These are phyloP conservation scores for Stylosanthes scabra DNA, from an alignment of 331 rosid genomes.

Conservation along the genomic window DNA sequence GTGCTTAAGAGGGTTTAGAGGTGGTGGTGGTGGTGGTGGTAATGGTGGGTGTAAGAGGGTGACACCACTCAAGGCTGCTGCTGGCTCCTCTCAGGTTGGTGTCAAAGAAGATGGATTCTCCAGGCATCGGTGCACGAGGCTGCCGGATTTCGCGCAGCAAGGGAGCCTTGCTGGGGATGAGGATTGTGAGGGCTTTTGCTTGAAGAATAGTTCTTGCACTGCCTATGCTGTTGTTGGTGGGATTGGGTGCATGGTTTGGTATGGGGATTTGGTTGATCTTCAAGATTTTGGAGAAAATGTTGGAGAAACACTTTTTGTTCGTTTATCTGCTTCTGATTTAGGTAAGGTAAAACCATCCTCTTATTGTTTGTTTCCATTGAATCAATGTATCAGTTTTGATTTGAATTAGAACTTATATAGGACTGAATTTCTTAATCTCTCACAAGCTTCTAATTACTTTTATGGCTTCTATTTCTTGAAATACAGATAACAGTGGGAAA, in stretches of 20 bases:
- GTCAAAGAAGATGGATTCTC: constrained; percentile 65
- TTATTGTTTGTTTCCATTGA: background rate
- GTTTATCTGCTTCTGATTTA: constrained; percentile 75
- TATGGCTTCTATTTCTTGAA: constrained; percentile 21
- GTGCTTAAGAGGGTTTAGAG: constrained; percentile 66
- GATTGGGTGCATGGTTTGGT: constrained; percentile 84
- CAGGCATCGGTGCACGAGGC: constrained; percentile 40
- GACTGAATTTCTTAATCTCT: background rate
- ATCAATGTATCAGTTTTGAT: background rate
- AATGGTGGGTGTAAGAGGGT: constrained; percentile 68
- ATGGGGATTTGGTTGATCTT: constrained; percentile 53
- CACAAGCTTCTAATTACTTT: constrained; percentile 23
- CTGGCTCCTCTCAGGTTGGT: constrained; percentile 23
- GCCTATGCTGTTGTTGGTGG: constrained; percentile 68
- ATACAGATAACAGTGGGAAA: constrained; percentile 47
- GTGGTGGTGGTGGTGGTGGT: constrained; percentile 43
- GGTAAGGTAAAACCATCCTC: constrained; percentile 47
- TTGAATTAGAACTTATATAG: background rate
- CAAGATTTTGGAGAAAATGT: constrained; percentile 43
- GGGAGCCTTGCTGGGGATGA: background rate
- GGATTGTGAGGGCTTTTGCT: constrained; percentile 55
- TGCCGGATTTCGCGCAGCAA: constrained; percentile 74
- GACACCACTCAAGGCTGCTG: constrained; percentile 52
- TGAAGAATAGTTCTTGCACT: constrained; percentile 51
- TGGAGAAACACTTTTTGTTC: constrained; percentile 59